Conservation (phyloP, 345 rosid genomes). For the Ceriops decandra region DNA sequence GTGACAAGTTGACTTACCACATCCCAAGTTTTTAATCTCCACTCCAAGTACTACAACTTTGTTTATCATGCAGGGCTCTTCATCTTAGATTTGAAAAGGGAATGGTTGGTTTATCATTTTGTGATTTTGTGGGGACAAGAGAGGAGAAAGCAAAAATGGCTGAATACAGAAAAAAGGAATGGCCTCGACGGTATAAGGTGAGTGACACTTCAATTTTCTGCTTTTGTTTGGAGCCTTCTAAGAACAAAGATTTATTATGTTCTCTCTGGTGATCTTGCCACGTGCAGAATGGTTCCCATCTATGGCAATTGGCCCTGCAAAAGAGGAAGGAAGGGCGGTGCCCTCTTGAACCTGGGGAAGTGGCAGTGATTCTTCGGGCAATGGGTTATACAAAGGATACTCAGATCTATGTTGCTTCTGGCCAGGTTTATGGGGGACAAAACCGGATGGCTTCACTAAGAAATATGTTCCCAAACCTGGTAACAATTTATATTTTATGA, state of each 20-base stretch:
- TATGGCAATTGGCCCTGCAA: conserved; percentile 90
- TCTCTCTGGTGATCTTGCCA: conserved; percentile 12
- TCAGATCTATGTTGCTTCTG: conserved; percentile 99
- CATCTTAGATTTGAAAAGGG: conserved; percentile 99
- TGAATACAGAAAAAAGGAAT: conserved; percentile 87
- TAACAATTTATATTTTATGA: conserved; percentile 22
- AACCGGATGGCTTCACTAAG: conserved; percentile 97
- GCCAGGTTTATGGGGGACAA: conserved; percentile 98
- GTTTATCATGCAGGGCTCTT: conserved; percentile 71
- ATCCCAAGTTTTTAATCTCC: conserved; percentile 8
- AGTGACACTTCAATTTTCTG: conserved; percentile 10
- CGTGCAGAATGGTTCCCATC: conserved; percentile 93
- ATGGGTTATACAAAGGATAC: conserved; percentile 99
- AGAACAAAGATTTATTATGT: conserved; percentile 6
- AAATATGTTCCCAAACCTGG: conserved; percentile 99
- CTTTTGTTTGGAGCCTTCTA: conserved; percentile 12
- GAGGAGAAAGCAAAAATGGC: conserved; percentile 97
- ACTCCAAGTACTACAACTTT: conserved; percentile 11
- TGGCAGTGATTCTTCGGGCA: conserved; percentile 92
- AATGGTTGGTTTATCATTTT: conserved; percentile 96
- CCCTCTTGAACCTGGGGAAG: conserved; percentile 99
- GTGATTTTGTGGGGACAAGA: conserved; percentile 97
- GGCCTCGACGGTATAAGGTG: conserved; percentile 99
- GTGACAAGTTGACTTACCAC: conserved; percentile 29
- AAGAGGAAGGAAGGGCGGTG: conserved; percentile 99